These are phyloP conservation scores for Rosa persica DNA, from an alignment of 306 rosid genomes.

Conservation along the genomic window DNA sequence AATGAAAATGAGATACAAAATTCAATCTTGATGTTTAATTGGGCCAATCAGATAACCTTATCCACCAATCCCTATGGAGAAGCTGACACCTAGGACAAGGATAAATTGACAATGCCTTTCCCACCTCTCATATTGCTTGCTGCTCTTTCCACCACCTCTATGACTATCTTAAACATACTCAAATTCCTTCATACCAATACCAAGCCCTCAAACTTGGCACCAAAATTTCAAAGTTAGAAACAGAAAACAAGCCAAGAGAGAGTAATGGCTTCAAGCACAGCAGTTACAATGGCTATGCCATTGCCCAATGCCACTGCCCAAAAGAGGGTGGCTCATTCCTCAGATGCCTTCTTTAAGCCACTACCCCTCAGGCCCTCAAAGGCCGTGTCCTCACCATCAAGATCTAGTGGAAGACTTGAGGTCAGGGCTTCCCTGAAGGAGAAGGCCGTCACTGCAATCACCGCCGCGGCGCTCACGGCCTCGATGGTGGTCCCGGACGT, in stretches of 20 bases:
- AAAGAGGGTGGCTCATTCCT: conserved; percentile 39
- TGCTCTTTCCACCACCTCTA: conserved; percentile 25
- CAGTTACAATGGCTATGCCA: conserved; percentile 79
- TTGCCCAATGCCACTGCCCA: conserved; percentile 41
- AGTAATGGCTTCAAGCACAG: conserved; percentile 72
- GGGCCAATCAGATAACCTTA: conserved; percentile 68
- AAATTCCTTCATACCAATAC: conserved; percentile 2
- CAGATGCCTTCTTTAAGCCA: conserved; percentile 64
- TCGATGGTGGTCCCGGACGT: conserved; percentile 80
- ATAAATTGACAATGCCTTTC: conserved; percentile 32
- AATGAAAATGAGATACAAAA: not conserved
- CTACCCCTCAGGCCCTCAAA: conserved; percentile 42
- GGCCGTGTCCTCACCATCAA: conserved; percentile 34
- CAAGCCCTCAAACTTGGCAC: not conserved
- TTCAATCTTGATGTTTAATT: conserved; percentile 27
- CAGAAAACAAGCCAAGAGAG: conserved; percentile 1
- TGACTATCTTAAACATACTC: conserved; percentile 25
- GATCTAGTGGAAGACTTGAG: conserved; percentile 39
- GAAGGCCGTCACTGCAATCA: conserved; percentile 69
- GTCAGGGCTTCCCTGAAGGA: conserved; percentile 87
- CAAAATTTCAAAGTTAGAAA: conserved; percentile 10
- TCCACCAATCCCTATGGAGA: conserved; percentile 46
- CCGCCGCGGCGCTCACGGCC: conserved; percentile 74
- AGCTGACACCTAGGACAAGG: conserved; percentile 68
- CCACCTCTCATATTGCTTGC: conserved; percentile 47